Evolutionary conservation across 768 basidiomycete genomes (phyloP).

Genomic region (Pilatotrama ljubarskyi): DNA sequence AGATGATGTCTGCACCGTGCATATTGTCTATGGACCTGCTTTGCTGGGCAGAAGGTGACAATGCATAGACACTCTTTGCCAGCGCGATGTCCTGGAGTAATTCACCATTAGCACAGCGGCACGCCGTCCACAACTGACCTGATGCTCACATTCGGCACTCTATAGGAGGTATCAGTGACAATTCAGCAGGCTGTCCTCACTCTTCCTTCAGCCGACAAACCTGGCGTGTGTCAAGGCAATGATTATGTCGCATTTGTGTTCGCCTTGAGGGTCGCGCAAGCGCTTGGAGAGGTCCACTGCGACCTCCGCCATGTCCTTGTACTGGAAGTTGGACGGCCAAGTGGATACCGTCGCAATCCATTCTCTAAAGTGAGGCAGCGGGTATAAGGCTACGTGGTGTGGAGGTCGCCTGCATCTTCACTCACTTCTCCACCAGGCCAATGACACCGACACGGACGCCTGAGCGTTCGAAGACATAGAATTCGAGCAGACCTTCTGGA

Average conservation of each 20-base stretch:
- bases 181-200: background rate
- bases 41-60: constrained; percentile 55
- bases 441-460: constrained; percentile 78
- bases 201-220: constrained; percentile 35
- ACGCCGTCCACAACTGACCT: background rate
- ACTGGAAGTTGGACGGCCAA: constrained; percentile 81
- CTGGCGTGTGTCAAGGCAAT: constrained; percentile 86
- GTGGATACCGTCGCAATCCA: constrained; percentile 88
- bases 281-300: constrained; percentile 70
- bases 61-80: constrained; percentile 64
- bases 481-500: constrained; percentile 64
- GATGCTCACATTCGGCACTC: constrained; percentile 34
- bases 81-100: constrained; percentile 61
- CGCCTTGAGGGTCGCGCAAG: constrained; percentile 70
- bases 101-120: background rate
- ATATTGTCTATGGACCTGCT: constrained; percentile 41
- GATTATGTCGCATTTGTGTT: constrained; percentile 75
- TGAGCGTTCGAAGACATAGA: constrained; percentile 63
- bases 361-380: constrained; percentile 49
- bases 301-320: constrained; percentile 71
- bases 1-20: constrained; percentile 81
- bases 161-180: constrained; percentile 4
- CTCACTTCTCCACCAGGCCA: constrained; percentile 84
- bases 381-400: background rate
- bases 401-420: background rate